These are phyloP conservation scores for Cucumis hystrix DNA, from an alignment of 306 rosid species.

Conservation along the genomic window DNA sequence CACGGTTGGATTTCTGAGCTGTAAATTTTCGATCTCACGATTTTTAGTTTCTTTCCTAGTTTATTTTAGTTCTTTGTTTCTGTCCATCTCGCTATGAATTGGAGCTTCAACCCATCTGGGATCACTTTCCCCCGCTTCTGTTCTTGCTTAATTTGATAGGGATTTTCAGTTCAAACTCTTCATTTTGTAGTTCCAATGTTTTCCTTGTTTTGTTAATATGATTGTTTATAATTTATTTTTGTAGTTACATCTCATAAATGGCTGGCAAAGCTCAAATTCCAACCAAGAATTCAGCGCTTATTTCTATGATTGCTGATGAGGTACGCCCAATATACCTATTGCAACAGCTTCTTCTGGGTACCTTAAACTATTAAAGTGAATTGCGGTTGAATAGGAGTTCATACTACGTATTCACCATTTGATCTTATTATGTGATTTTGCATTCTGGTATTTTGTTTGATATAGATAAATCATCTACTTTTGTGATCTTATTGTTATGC, in stretches of 20 bases:
- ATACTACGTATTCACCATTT: not conserved
- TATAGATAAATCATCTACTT: not conserved
- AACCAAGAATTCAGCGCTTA: conserved; percentile 47
- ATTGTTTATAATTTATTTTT: not conserved
- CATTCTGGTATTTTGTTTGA: not conserved
- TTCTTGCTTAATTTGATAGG: not conserved
- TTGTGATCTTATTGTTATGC: not conserved
- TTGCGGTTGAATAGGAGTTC: not conserved
- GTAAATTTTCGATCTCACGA: not conserved
- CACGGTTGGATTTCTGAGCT: not conserved
- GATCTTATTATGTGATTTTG: not conserved
- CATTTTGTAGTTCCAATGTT: not conserved
- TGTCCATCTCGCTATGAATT: not conserved
- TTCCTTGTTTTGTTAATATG: not conserved
- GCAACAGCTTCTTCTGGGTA: not conserved
- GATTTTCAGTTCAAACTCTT: not conserved
- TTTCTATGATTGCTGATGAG: conserved; percentile 95
- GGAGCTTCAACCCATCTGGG: not conserved
- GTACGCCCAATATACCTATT: conserved; percentile 17
- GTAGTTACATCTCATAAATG: conserved; percentile 23
- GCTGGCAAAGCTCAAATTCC: conserved; percentile 57
- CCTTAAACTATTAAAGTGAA: not conserved
- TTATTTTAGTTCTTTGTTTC: not conserved
- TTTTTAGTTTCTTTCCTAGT: not conserved
- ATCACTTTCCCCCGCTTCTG: not conserved